phyloP scores from a whole-genome alignment of 352 stramenopile genomes.

The Peronospora farinosa region DNA sequence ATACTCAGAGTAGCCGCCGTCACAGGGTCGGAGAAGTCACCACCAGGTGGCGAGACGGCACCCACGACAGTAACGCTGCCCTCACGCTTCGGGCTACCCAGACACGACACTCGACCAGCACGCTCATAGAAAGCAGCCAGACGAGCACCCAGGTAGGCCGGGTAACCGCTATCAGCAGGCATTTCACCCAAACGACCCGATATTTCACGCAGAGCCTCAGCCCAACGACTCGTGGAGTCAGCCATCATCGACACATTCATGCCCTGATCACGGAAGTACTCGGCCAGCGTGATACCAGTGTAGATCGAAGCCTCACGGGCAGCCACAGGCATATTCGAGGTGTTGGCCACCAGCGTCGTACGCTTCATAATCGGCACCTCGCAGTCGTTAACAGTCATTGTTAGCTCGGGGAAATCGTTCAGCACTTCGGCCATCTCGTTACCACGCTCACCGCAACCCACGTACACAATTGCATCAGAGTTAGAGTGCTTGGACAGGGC shows the following conservation, averaged over 20 bases:
- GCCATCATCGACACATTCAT: conserved; percentile 99
- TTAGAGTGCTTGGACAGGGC: conserved; percentile 99
- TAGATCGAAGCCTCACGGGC: conserved; percentile 99
- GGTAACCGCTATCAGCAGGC: conserved; percentile 95
- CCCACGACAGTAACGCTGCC: conserved; percentile 98
- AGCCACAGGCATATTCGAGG: conserved; percentile 99
- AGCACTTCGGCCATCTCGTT: conserved; percentile 99
- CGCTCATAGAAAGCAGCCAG: conserved; percentile 99
- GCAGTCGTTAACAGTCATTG: conserved; percentile 96
- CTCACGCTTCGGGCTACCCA: conserved; percentile 95
- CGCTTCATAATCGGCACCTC: conserved; percentile 99
- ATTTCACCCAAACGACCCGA: conserved; percentile 99
- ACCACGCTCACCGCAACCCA: conserved; percentile 97
- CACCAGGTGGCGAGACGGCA: conserved; percentile 97
- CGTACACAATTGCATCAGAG: conserved; percentile 98
- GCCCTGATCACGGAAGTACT: conserved; percentile 98
- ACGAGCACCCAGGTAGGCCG: conserved; percentile 97
- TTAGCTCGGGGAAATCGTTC: conserved; percentile 99
- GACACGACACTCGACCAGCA: conserved; percentile 94
- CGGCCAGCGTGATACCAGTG: conserved; percentile 97
- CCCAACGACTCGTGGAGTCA: conserved; percentile 99
- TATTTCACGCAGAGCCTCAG: conserved; percentile 99
- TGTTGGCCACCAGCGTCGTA: conserved; percentile 99
- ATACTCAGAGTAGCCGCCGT: conserved; percentile 98
- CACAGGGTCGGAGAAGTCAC: conserved; percentile 99